A percentile compares a stretch with the other conserved stretches of the same genome.
Conservation (phyloP, 2,329 filamentous ascomycete genomes). For the Alternaria atra region DNA sequence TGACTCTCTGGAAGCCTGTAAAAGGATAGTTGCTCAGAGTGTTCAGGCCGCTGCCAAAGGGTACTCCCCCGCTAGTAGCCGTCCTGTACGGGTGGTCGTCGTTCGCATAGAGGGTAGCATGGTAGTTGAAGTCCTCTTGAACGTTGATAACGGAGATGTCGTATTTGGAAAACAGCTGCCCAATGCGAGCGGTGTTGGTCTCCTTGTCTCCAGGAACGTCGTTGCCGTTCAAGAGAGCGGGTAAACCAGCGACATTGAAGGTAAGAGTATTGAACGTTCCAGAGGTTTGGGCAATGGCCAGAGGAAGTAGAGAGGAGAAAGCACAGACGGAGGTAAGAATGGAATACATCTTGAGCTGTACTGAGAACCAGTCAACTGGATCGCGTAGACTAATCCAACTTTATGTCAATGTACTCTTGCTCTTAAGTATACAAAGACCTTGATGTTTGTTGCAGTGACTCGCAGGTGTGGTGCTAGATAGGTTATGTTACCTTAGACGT, state of each 20-base stretch:
- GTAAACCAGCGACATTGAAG: conserved; percentile 70
- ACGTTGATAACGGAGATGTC: conserved; percentile 70
- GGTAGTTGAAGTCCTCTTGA: conserved; percentile 76
- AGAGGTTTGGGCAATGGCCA: conserved; percentile 33
- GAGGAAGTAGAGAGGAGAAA: conserved; percentile 18
- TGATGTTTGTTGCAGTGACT: not conserved
- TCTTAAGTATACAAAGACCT: conserved; percentile 15
- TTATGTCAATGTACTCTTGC: not conserved
- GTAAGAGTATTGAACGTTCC: conserved; percentile 63
- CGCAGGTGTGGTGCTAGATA: conserved; percentile 3
- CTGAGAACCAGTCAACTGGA: not conserved
- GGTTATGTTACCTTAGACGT: not conserved
- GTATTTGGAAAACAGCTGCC: conserved; percentile 64
- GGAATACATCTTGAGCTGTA: conserved; percentile 23
- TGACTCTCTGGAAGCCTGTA: conserved; percentile 64
- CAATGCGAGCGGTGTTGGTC: conserved; percentile 66
- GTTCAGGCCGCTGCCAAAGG: conserved; percentile 71
- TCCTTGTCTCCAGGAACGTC: conserved; percentile 69
- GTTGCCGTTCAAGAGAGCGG: conserved; percentile 65
- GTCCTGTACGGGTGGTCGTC: conserved; percentile 69
- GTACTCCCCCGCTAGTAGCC: conserved; percentile 70
- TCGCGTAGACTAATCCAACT: not conserved
- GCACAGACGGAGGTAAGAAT: conserved; percentile 9
- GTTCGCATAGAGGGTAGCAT: conserved; percentile 66
- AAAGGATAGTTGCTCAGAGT: conserved; percentile 68